Evolutionary conservation across 345 rosid species (phyloP), one percentile per base, ranked within the genome.

Genomic region (Aethionema arabicum): DNA sequence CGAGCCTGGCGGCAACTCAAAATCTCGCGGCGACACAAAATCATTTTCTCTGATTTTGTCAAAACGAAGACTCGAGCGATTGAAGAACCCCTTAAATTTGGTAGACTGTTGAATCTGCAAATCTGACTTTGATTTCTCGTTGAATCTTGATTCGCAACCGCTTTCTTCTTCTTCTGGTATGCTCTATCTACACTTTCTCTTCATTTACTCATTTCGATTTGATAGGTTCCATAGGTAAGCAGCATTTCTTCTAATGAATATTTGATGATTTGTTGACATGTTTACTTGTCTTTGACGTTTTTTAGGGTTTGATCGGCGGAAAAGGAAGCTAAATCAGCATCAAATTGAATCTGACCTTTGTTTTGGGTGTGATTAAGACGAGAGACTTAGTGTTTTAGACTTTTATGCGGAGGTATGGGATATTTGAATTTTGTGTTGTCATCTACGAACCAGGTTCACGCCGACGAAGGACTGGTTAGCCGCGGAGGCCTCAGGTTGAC

Each of bases 401-500:
- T 32, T 64, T 56, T 21, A 13, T 58, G 56, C 13, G 13, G 59
- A 36, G 61, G 5, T 13, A 89, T 87, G 93, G 95, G 96, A 11
- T 93, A 89, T 77, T 74, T 90, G 52, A 90, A 84, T 73, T 83
- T 96, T 7, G 83, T 90, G 2, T 67, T 93, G 77, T 70, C 93
- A 10, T 76, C 90, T 69, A 80, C 98, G 29, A 80, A 76, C 66
- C 95, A 85, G 72, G 79, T 78, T 77, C 83, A 85, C 11, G 83
- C 84, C 51, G 91, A 82, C 52, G 91, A 87, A 51, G 81, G 79
- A 37, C 97, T 90, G 16, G 96, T 82, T 11, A 83, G 88, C 68
- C 97, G 99, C 41, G 96, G 99, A 0, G 97, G 99, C 41, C 90
- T 84, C 69, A 93, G 99, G 99, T 93, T 63, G 3, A 14, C 36